A percentile compares a stretch with the other conserved stretches of the same genome.
Conservation (phyloP, 805 yeast species). For the Ogataea henricii region DNA sequence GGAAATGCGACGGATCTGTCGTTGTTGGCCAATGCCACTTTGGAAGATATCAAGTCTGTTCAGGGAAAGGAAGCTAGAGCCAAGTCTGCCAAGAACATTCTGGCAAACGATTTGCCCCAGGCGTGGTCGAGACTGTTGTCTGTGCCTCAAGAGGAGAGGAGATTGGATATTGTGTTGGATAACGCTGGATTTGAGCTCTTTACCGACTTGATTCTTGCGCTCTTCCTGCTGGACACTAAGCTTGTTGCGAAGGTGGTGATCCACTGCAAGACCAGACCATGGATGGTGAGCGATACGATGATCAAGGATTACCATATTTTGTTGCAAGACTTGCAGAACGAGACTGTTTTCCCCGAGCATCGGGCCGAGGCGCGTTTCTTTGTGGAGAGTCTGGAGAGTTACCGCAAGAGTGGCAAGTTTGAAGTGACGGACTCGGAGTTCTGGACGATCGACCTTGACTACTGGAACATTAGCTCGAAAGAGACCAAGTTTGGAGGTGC, state of each 20-base stretch:
- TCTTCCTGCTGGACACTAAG: constrained; percentile 71
- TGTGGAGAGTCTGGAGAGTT: constrained; percentile 45
- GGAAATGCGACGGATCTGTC: constrained; percentile 98
- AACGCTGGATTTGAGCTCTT: constrained; percentile 95
- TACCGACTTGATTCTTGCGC: constrained; percentile 71
- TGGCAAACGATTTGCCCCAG: constrained; percentile 68
- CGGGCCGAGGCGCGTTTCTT: constrained; percentile 50
- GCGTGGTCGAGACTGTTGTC: constrained; percentile 59
- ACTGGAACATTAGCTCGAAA: constrained; percentile 61
- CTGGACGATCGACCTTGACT: constrained; percentile 84
- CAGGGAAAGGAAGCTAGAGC: constrained; percentile 90
- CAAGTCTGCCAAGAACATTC: constrained; percentile 74
- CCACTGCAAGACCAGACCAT: constrained; percentile 90
- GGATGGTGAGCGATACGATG: constrained; percentile 98
- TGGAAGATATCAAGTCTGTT: constrained; percentile 85
- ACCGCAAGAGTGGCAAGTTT: constrained; percentile 49
- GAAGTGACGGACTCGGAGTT: constrained; percentile 62
- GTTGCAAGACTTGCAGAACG: constrained; percentile 55
- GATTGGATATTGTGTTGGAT: constrained; percentile 84
- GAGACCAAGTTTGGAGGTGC: constrained; percentile 61
- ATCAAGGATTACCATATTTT: constrained; percentile 71
- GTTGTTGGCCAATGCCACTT: constrained; percentile 79
- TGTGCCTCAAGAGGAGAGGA: constrained; percentile 36
- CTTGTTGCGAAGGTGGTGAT: constrained; percentile 64
- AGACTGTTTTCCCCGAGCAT: constrained; percentile 51